These are phyloP conservation scores for Citrullus mucosospermus DNA, from an alignment of 306 rosid genomes.

Conservation along the genomic window DNA sequence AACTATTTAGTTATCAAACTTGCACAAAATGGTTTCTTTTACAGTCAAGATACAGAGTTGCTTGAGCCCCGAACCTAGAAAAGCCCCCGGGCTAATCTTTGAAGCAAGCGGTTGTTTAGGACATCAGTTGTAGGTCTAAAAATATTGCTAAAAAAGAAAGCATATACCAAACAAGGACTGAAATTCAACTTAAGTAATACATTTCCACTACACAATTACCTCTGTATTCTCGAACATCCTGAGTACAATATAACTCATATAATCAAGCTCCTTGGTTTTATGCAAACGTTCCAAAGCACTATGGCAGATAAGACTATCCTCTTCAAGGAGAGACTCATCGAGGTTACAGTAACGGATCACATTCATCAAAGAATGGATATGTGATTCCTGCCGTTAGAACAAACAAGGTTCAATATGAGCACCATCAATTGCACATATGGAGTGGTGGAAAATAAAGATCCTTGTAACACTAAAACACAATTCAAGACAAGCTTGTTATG, in stretches of 20 bases:
- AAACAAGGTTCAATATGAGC: not conserved
- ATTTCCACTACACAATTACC: conserved; percentile 26
- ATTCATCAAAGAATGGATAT: conserved; percentile 91
- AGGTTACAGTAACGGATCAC: conserved; percentile 92
- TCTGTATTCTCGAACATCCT: conserved; percentile 92
- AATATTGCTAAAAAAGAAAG: not conserved
- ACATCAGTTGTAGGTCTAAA: not conserved
- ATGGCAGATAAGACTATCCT: conserved; percentile 60
- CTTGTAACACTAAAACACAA: not conserved
- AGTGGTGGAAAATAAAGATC: not conserved
- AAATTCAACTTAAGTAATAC: not conserved
- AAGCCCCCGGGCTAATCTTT: not conserved
- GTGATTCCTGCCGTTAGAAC: conserved; percentile 70
- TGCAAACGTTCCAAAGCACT: conserved; percentile 58
- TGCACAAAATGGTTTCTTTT: not conserved
- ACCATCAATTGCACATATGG: not conserved
- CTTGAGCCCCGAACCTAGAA: not conserved
- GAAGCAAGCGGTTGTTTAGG: not conserved
- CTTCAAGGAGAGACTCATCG: conserved; percentile 89
- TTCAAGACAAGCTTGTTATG: not conserved
- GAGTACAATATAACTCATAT: conserved; percentile 85
- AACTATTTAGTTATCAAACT: not conserved
- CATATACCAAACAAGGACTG: not conserved
- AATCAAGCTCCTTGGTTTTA: conserved; percentile 86
- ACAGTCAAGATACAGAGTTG: not conserved